A percentile compares a stretch with the other conserved stretches of the same genome.
These are phyloP conservation scores for Colletotrichum camelliae DNA, from an alignment of 2,329 filamentous ascomycete species.

Conservation along the genomic window DNA sequence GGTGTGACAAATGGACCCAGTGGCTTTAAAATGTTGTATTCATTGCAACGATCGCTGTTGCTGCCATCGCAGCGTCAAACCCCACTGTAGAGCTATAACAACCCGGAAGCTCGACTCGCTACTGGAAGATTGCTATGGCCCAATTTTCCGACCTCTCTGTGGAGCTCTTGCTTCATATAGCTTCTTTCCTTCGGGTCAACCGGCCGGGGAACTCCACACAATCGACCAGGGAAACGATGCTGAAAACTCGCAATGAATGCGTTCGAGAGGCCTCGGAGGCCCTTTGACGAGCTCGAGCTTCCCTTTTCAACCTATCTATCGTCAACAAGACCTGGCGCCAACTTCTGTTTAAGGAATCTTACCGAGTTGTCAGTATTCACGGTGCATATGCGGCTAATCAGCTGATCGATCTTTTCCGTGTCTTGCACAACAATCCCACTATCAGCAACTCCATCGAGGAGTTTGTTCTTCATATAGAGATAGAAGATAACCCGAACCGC, in stretches of 20 bases:
- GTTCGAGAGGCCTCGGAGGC: background rate
- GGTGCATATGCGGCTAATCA: background rate
- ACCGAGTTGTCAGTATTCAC: background rate
- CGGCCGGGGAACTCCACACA: background rate
- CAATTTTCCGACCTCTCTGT: background rate
- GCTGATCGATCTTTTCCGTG: background rate
- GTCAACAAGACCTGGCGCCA: no score
- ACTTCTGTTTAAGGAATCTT: background rate
- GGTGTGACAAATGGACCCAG: background rate
- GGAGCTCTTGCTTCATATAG: background rate
- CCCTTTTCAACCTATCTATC: background rate
- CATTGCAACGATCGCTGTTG: background rate
- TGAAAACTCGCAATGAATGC: no score
- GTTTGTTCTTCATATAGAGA: background rate
- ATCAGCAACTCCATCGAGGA: background rate
- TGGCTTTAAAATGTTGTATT: background rate
- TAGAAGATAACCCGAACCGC: rapidly evolving
- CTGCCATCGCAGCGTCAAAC: background rate
- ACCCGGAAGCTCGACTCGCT: background rate
- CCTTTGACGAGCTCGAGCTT: background rate
- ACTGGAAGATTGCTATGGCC: background rate
- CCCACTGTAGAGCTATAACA: background rate
- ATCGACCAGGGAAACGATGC: background rate
- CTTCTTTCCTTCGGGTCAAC: background rate
- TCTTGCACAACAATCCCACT: rapidly evolving